Evolutionary conservation across 2,329 filamentous ascomycete species (phyloP).

Genomic region (Lachnellula subtilissima): DNA sequence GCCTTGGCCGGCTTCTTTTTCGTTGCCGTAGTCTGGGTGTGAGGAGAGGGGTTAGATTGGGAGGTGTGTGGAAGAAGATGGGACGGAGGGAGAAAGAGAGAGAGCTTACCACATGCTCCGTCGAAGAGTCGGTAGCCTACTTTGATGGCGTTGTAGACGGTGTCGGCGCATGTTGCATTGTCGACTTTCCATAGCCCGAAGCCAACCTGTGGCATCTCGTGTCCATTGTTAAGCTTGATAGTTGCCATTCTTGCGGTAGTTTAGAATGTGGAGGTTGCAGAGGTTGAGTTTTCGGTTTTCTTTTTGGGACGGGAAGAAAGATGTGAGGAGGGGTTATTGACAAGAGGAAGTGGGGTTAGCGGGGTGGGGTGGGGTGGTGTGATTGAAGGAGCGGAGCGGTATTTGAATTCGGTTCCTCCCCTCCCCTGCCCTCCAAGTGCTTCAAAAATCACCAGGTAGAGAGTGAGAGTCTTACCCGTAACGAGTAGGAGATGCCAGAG

Average conservation of each 20-base stretch:
- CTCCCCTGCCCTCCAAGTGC: too few relatives aligned
- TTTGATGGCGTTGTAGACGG: slow-evolving; percentile 63
- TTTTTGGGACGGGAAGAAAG: neutral
- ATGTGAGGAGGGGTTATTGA: slow-evolving; percentile 2
- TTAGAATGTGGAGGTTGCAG: slow-evolving; percentile 9
- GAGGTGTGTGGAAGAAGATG: neutral
- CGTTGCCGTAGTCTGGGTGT: slow-evolving; percentile 71
- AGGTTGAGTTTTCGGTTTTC: neutral
- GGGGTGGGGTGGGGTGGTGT: too few relatives aligned
- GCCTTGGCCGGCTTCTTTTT: slow-evolving; percentile 71
- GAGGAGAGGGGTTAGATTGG: neutral
- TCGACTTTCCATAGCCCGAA: slow-evolving; percentile 69
- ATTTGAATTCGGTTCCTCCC: too few relatives aligned
- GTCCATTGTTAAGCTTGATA: slow-evolving; percentile 43
- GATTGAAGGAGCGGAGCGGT: too few relatives aligned
- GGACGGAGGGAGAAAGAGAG: neutral
- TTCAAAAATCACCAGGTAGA: too few relatives aligned
- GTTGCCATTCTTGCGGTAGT: slow-evolving; percentile 30
- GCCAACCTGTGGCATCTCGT: slow-evolving; percentile 55
- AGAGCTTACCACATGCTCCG: slow-evolving; percentile 48
- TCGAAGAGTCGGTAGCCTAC: slow-evolving; percentile 57
- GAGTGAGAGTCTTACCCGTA: too few relatives aligned
- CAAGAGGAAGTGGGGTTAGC: slow-evolving; percentile 4
- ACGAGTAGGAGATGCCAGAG: too few relatives aligned
- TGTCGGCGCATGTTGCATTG: slow-evolving; percentile 56